Percentiles rank a stretch among this genome's conserved stretches.
These are phyloP conservation scores for Ophiocytium majus DNA, from an alignment of 352 stramenopile species.

Conservation along the genomic window DNA sequence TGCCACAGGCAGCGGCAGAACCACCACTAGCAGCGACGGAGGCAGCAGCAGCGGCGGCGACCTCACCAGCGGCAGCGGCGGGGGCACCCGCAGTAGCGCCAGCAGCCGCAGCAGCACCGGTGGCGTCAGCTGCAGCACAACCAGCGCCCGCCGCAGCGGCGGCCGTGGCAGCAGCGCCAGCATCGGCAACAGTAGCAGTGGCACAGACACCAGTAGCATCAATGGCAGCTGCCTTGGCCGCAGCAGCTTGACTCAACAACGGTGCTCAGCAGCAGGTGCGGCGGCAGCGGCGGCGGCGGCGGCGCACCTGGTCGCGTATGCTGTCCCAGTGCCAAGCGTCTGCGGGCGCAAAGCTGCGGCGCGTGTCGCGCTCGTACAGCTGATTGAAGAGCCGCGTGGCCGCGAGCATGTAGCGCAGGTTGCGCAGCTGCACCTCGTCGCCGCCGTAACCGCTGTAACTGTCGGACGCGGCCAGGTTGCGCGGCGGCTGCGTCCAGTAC, in stretches of 20 bases:
- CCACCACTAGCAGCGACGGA: too few species aligned
- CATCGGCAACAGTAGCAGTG: background rate
- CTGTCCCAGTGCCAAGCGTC: constrained; percentile 45
- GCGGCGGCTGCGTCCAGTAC: constrained; percentile 11
- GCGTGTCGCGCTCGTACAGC: constrained; percentile 53
- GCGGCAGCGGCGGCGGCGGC: background rate
- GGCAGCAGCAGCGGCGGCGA: too few species aligned
- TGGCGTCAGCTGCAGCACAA: too few species aligned
- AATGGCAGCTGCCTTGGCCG: too few species aligned
- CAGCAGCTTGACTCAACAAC: background rate
- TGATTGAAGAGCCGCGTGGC: constrained; percentile 56
- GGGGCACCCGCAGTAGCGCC: too few species aligned
- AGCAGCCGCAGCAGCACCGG: too few species aligned
- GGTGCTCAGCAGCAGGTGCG: background rate
- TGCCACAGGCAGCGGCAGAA: too few species aligned
- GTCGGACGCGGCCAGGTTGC: background rate
- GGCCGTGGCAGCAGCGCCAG: background rate
- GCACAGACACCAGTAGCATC: background rate
- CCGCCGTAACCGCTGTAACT: constrained; percentile 39
- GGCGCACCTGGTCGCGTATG: constrained; percentile 33
- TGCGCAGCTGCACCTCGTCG: constrained; percentile 25
- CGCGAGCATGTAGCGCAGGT: constrained; percentile 35
- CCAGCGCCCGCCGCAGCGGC: too few species aligned
- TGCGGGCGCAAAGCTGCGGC: constrained; percentile 31
- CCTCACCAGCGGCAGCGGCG: too few species aligned